A percentile compares a stretch with the other conserved stretches of the same genome.
Conservation (phyloP, 129 eudicot genomes). For the Mikania micrantha region DNA sequence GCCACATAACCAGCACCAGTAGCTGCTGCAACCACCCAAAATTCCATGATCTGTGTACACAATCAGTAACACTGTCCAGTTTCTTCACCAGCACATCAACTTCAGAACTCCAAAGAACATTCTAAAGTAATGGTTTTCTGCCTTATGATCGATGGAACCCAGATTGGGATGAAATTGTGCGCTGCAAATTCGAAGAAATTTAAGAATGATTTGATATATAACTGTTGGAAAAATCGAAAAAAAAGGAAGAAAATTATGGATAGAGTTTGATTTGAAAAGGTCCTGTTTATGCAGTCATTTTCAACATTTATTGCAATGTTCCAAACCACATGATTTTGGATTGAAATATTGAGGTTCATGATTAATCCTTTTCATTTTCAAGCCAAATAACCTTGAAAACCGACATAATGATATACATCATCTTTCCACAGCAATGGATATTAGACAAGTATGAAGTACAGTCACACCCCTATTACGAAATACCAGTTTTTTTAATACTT, state of each 20-base stretch:
- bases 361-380: slow-evolving; percentile 12
- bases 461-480: neutral
- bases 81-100: slow-evolving; percentile 3
- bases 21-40: slow-evolving; percentile 90
- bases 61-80: too few relatives aligned
- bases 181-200: slow-evolving; percentile 9
- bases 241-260: slow-evolving; percentile 6
- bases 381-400: neutral
- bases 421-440: neutral
- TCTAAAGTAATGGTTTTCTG: neutral
- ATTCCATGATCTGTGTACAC: slow-evolving; percentile 40
- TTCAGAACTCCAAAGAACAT: neutral
- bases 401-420: neutral
- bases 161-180: neutral
- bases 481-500: too few relatives aligned
- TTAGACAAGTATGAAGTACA: neutral
- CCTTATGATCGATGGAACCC: slow-evolving; percentile 1
- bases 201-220: neutral
- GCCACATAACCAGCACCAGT: slow-evolving; percentile 75
- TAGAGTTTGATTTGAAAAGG: slow-evolving; percentile 13
- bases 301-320: slow-evolving; percentile 24
- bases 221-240: slow-evolving; percentile 7
- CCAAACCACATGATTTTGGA: slow-evolving; percentile 36
- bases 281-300: slow-evolving; percentile 25
- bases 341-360: slow-evolving; percentile 22